A percentile compares a stretch with the other conserved stretches of the same genome.
These are phyloP conservation scores for Alternaria sp. DNA, from an alignment of 2,329 filamentous ascomycete species.

Conservation along the genomic window DNA sequence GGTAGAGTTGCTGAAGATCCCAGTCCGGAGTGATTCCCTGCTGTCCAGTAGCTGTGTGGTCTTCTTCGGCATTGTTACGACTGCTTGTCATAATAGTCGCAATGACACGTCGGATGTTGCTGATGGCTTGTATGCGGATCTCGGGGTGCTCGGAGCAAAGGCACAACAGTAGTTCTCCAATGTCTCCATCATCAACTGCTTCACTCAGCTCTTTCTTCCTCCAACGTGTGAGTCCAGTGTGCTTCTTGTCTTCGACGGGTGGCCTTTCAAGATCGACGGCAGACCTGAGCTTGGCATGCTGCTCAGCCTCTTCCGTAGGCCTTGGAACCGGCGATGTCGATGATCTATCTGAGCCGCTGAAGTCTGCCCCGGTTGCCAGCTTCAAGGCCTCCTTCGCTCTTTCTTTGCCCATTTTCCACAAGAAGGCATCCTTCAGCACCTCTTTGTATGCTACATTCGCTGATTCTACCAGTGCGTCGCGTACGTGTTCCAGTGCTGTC, in stretches of 20 bases:
- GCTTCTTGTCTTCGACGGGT: slow-evolving; percentile 51
- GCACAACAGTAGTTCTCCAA: slow-evolving; percentile 73
- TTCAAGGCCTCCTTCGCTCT: slow-evolving; percentile 44
- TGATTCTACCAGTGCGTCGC: slow-evolving; percentile 36
- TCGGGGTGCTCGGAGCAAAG: slow-evolving; percentile 76
- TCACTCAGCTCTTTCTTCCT: slow-evolving; percentile 77
- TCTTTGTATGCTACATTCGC: slow-evolving; percentile 37
- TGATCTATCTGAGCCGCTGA: slow-evolving; percentile 44
- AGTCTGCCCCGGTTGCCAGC: slow-evolving; percentile 42
- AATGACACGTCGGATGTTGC: slow-evolving; percentile 69
- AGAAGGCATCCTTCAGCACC: slow-evolving; percentile 42
- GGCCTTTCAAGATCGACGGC: slow-evolving; percentile 43
- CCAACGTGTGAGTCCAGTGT: slow-evolving; percentile 66
- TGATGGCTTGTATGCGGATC: slow-evolving; percentile 79
- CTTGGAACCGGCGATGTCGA: slow-evolving; percentile 32
- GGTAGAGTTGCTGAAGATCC: slow-evolving; percentile 78
- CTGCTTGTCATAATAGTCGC: slow-evolving; percentile 54
- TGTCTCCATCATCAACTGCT: slow-evolving; percentile 77
- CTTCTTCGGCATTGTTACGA: background rate
- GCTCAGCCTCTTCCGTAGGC: slow-evolving; percentile 21
- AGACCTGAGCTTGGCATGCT: slow-evolving; percentile 12
- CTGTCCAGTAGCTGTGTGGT: slow-evolving; percentile 1
- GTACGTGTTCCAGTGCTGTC: slow-evolving; percentile 29
- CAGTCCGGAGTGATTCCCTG: slow-evolving; percentile 53
- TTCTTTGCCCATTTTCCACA: slow-evolving; percentile 48